Evolutionary conservation across 2,329 filamentous ascomycete species (phyloP).

Genomic region (Graphilbum sp.): DNA sequence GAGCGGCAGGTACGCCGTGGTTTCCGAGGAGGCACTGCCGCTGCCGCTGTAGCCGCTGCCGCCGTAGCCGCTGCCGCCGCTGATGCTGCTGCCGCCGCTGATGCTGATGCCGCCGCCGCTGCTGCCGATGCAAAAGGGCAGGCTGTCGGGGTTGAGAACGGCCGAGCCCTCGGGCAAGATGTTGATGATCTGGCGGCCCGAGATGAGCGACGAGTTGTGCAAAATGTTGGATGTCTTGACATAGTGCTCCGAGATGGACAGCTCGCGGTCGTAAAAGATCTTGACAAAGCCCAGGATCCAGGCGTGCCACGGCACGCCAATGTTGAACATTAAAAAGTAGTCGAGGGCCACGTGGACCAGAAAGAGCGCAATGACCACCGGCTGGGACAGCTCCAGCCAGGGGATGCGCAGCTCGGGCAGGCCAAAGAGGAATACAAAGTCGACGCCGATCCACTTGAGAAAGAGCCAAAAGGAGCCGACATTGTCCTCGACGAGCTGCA

Average conservation of each 20-base stretch:
- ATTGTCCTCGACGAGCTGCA: constrained; percentile 61
- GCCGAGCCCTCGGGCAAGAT: constrained; percentile 93
- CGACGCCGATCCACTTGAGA: constrained; percentile 82
- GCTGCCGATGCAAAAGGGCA: constrained; percentile 66
- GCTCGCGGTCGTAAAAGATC: constrained; percentile 78
- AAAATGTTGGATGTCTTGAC: constrained; percentile 79
- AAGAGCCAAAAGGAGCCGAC: constrained; percentile 80
- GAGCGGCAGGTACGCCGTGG: constrained; percentile 43
- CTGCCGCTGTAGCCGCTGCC: constrained; percentile 50
- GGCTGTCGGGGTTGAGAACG: constrained; percentile 64
- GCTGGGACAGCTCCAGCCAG: constrained; percentile 83
- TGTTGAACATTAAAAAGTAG: constrained; percentile 82
- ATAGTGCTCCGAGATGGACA: constrained; percentile 82
- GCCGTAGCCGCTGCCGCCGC: constrained; percentile 44
- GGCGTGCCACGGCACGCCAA: constrained; percentile 56
- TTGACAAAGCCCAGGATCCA: constrained; percentile 61
- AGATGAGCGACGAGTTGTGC: constrained; percentile 83
- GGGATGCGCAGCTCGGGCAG: constrained; percentile 81
- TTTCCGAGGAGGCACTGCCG: constrained; percentile 14
- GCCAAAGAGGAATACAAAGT: constrained; percentile 74
- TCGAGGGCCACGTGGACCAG: constrained; percentile 56
- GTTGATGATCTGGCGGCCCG: constrained; percentile 94
- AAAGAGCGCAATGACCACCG: constrained; percentile 55
- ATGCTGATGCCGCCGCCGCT: constrained; percentile 42
- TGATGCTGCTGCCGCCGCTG: constrained; percentile 28